Percentiles rank a stretch among this genome's conserved stretches.
Conservation (phyloP, 495 filamentous ascomycete species). For the Aspergillus leporis region DNA sequence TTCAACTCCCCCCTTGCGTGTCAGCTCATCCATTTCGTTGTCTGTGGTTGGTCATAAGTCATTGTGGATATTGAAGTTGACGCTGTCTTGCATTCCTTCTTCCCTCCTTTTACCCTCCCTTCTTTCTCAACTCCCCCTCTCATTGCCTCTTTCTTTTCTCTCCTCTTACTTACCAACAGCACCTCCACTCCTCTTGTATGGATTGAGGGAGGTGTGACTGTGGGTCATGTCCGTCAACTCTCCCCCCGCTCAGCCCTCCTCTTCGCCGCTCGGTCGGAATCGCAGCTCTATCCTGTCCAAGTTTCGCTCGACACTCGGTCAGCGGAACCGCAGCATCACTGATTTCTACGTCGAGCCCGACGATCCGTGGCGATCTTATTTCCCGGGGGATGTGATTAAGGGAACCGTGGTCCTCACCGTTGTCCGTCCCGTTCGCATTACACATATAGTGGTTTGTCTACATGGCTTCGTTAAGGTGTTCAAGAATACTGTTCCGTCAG, state of each 20-base stretch:
- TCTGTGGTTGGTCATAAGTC: background rate
- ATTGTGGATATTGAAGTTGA: slow-evolving; percentile 1
- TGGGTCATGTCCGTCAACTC: slow-evolving; percentile 51
- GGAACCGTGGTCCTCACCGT: slow-evolving; percentile 81
- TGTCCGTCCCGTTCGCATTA: slow-evolving; percentile 79
- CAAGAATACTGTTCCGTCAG: slow-evolving; percentile 67
- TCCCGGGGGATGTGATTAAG: slow-evolving; percentile 62
- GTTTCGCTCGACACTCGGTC: slow-evolving; percentile 60
- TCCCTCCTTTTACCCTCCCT: background rate
- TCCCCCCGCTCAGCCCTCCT: slow-evolving; percentile 35
- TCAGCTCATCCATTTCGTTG: slow-evolving; percentile 1
- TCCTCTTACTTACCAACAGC: background rate
- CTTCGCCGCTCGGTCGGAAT: slow-evolving; percentile 45
- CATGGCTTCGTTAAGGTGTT: slow-evolving; percentile 89
- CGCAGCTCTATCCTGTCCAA: slow-evolving; percentile 56
- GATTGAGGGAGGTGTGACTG: slow-evolving; percentile 36
- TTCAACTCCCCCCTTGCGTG: slow-evolving; percentile 11
- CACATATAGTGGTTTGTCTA: slow-evolving; percentile 83
- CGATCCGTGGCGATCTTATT: slow-evolving; percentile 87
- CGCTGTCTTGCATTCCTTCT: background rate
- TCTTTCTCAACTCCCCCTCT: background rate
- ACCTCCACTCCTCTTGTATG: slow-evolving; percentile 33
- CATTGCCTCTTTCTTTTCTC: background rate
- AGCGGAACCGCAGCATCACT: slow-evolving; percentile 69
- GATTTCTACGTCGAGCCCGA: slow-evolving; percentile 77